A percentile compares a stretch with the other conserved stretches of the same genome.
Conservation (phyloP, 2,329 filamentous ascomycete genomes). For the Arthrobotrys megalospora region DNA sequence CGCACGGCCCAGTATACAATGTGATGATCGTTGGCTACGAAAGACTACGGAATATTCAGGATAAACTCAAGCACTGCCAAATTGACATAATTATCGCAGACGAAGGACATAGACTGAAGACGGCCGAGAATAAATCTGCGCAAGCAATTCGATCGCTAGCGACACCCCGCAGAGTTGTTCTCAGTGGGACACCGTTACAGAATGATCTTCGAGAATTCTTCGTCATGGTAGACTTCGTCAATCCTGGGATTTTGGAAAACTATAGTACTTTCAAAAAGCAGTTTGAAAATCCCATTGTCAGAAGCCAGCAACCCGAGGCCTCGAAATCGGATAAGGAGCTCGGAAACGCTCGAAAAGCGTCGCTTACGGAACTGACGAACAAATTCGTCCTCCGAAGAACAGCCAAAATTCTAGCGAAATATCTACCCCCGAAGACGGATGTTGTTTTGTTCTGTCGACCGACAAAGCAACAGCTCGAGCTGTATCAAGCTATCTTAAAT, state of each 20-base stretch:
- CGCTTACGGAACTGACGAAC: conserved; percentile 74
- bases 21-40: conserved; percentile 83
- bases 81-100: conserved; percentile 81
- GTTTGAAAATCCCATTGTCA: conserved; percentile 77
- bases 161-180: conserved; percentile 75
- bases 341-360: conserved; percentile 75
- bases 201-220: conserved; percentile 79
- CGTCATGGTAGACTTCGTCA: conserved; percentile 78
- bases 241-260: conserved; percentile 76
- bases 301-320: conserved; percentile 76
- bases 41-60: conserved; percentile 73
- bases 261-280: conserved; percentile 76
- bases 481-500: conserved; percentile 76
- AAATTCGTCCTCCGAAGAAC: conserved; percentile 78
- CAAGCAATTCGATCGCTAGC: conserved; percentile 77
- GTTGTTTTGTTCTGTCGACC: conserved; percentile 78
- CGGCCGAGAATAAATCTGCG: conserved; percentile 78
- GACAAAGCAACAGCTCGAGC: conserved; percentile 74
- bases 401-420: conserved; percentile 77
- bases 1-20: conserved; percentile 77
- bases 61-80: conserved; percentile 75
- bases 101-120: conserved; percentile 78
- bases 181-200: conserved; percentile 79
- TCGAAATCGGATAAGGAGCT: conserved; percentile 75
- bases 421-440: conserved; percentile 77